phyloP scores from a whole-genome alignment of 192 early-diverging fungal species.

The Entomortierella beljakovae region DNA sequence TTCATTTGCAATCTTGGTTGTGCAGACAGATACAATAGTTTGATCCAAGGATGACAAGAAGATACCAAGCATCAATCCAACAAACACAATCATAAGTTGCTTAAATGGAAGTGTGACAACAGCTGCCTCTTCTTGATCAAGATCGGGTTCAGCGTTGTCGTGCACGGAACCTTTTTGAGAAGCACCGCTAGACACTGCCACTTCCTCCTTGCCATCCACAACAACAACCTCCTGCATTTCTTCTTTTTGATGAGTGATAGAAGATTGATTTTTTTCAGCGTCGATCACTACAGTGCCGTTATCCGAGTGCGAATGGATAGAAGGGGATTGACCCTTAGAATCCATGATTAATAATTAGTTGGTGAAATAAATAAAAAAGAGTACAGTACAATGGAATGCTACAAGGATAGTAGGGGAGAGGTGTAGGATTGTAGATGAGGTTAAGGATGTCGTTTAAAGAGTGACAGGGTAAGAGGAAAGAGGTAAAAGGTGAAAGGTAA shows the following conservation, averaged over 20 bases:
- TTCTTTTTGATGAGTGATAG: not conserved
- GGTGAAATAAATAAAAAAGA: not conserved
- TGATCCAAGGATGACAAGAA: conserved; percentile 78
- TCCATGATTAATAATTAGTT: not conserved
- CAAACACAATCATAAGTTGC: conserved; percentile 50
- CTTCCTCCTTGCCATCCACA: not conserved
- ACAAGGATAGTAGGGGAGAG: not conserved
- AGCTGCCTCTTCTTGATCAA: not conserved
- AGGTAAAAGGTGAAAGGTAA: not conserved
- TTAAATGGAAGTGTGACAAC: conserved; percentile 21
- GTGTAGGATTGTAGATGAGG: not conserved
- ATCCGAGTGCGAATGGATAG: conserved; percentile 37
- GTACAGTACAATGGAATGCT: not conserved
- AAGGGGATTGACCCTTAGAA: conserved; percentile 14
- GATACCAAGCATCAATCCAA: conserved; percentile 61
- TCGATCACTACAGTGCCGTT: conserved; percentile 37
- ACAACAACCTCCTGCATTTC: not conserved
- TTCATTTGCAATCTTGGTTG: conserved; percentile 71
- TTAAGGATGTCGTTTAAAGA: not conserved
- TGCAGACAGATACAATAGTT: conserved; percentile 80
- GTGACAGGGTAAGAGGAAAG: not conserved
- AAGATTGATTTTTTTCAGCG: conserved; percentile 28
- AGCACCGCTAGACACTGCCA: not conserved
- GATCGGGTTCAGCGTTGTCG: conserved; percentile 24
- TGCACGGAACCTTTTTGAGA: conserved; percentile 17